These are phyloP conservation scores for Xylaria venustula DNA, from an alignment of 495 filamentous ascomycete genomes.

Conservation along the genomic window DNA sequence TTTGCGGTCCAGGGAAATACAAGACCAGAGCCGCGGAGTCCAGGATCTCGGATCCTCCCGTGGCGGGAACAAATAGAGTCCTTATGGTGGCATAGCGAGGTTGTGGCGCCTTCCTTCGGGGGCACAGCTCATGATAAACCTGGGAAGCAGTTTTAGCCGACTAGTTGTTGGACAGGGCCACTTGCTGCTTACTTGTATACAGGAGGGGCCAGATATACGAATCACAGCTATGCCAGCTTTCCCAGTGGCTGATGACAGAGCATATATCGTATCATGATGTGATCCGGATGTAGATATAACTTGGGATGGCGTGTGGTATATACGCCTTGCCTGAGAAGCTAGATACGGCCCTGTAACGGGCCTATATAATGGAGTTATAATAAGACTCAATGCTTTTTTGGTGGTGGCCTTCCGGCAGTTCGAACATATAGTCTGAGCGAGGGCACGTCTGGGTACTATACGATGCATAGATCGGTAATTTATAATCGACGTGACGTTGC, in stretches of 20 bases:
- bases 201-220: conserved; percentile 78
- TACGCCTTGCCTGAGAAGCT: background rate
- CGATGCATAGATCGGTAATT: conserved; percentile 22
- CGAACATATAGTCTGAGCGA: conserved; percentile 15
- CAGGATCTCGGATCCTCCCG: conserved; percentile 50
- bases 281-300: background rate
- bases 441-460: conserved; percentile 16
- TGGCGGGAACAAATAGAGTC: conserved; percentile 66
- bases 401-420: background rate
- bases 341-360: background rate
- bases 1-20: conserved; percentile 81
- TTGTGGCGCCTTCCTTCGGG: conserved; percentile 58
- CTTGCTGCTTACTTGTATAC: conserved; percentile 57
- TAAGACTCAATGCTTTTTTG: conserved; percentile 1
- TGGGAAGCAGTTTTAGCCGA: conserved; percentile 28
- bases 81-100: conserved; percentile 76
- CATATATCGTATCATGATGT: conserved; percentile 74
- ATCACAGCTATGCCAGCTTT: conserved; percentile 90
- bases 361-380: background rate
- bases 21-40: conserved; percentile 82
- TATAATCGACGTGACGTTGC: no score
- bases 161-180: background rate
- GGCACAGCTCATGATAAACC: conserved; percentile 80
- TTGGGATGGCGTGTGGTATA: background rate
- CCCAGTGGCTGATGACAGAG: conserved; percentile 83